A percentile compares a stretch with the other conserved stretches of the same genome.
Evolutionary conservation across 805 yeast species (phyloP).

Genomic region (Wickerhamiella allomyrinae): DNA sequence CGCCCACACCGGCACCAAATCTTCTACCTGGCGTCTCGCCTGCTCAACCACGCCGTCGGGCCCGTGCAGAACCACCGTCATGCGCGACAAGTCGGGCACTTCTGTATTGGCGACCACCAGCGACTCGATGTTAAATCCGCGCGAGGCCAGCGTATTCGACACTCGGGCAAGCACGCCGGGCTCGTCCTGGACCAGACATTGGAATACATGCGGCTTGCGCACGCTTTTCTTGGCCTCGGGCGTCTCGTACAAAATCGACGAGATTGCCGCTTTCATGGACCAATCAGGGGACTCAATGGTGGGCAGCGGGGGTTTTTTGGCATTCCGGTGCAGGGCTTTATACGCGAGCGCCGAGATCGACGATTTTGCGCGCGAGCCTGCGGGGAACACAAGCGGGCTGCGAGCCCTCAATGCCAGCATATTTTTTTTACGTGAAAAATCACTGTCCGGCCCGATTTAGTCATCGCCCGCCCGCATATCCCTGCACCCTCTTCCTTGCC

Average conservation of each 20-base stretch:
- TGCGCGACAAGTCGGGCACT: slow-evolving; percentile 84
- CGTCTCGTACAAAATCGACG: slow-evolving; percentile 89
- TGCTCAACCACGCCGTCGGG: slow-evolving; percentile 95
- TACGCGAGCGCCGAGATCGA: slow-evolving; percentile 92
- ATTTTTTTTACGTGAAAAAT: no score
- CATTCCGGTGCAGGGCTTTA: slow-evolving; percentile 78
- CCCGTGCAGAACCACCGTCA: slow-evolving; percentile 91
- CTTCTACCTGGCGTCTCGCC: slow-evolving; percentile 96
- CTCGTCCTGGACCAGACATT: slow-evolving; percentile 95
- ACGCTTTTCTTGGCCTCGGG: slow-evolving; percentile 45
- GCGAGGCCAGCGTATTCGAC: slow-evolving; percentile 90
- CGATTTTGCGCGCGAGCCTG: slow-evolving; percentile 14
- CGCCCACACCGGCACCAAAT: slow-evolving; percentile 95
- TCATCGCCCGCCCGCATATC: no score
- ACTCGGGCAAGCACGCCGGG: slow-evolving; percentile 93
- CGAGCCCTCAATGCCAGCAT: background rate
- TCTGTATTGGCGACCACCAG: slow-evolving; percentile 94
- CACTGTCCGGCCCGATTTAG: no score
- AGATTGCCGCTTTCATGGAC: slow-evolving; percentile 94
- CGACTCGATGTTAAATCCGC: slow-evolving; percentile 97
- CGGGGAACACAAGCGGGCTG: background rate
- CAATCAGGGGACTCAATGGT: slow-evolving; percentile 85
- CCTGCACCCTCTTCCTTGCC: no score
- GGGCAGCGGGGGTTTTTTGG: slow-evolving; percentile 79
- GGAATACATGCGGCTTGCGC: slow-evolving; percentile 73